Percentiles rank a stretch among this genome's conserved stretches.
Conservation (phyloP, 768 basidiomycete species). For the Kwoniella botswanensis region DNA sequence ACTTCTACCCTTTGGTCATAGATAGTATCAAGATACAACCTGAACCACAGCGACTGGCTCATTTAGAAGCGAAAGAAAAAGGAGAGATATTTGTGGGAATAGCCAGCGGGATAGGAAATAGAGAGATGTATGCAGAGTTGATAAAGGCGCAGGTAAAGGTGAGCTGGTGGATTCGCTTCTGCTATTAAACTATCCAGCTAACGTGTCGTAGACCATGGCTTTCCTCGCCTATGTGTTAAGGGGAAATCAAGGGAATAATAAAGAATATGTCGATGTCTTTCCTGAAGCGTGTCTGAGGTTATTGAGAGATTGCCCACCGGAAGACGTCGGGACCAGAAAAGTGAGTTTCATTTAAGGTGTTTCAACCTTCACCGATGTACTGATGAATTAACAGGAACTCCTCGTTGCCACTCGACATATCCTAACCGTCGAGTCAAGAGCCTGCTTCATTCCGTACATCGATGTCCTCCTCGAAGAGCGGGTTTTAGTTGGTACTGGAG, state of each 20-base stretch:
- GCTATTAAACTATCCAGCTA: not conserved
- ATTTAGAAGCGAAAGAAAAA: constrained; percentile 78
- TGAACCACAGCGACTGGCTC: constrained; percentile 76
- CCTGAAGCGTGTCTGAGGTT: constrained; percentile 81
- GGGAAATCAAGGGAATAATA: constrained; percentile 65
- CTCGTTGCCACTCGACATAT: constrained; percentile 92
- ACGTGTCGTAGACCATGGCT: constrained; percentile 72
- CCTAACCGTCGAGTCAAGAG: constrained; percentile 75
- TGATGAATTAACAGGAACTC: constrained; percentile 68
- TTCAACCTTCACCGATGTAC: not conserved
- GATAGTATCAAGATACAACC: constrained; percentile 78
- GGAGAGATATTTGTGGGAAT: constrained; percentile 83
- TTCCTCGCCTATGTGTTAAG: constrained; percentile 89
- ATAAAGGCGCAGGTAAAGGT: constrained; percentile 91
- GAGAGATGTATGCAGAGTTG: constrained; percentile 76
- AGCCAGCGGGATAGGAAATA: constrained; percentile 74
- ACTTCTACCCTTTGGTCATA: constrained; percentile 77
- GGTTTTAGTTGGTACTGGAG: constrained; percentile 81
- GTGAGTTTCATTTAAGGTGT: constrained; percentile 58
- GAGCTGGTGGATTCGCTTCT: constrained; percentile 30
- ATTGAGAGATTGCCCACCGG: constrained; percentile 89
- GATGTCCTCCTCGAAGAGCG: constrained; percentile 89
- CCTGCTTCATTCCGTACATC: constrained; percentile 77
- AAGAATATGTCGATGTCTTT: constrained; percentile 78
- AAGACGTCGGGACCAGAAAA: constrained; percentile 78